Evolutionary conservation across 345 rosid species (phyloP).

Genomic region (Luvunga scandens): DNA sequence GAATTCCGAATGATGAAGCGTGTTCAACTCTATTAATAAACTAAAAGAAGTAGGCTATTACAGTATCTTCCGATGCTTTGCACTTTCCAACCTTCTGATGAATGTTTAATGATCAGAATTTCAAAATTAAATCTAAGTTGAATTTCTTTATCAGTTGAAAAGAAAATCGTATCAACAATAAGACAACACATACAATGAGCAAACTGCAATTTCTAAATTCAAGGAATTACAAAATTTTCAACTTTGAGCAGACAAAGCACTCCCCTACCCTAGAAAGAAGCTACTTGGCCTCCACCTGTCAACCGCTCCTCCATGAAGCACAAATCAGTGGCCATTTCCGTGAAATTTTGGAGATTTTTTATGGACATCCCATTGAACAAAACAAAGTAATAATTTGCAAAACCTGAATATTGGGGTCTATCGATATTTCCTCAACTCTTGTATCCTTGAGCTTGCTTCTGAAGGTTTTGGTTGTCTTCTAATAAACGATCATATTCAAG

Average conservation of each 20-base stretch:
- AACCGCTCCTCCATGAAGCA: neutral
- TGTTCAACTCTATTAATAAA: neutral
- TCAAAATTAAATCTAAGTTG: neutral
- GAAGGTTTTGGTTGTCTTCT: constrained; percentile 89
- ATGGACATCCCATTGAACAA: neutral
- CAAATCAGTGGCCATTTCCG: constrained; percentile 15
- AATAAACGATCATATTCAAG: constrained; percentile 82
- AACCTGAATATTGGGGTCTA: constrained; percentile 7
- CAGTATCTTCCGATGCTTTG: neutral
- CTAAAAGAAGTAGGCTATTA: neutral
- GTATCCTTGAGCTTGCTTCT: constrained; percentile 55
- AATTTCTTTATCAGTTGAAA: constrained; percentile 10
- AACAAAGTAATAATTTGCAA: neutral
- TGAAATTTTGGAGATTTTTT: constrained; percentile 3
- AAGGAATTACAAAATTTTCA: constrained; percentile 27
- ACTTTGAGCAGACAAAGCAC: constrained; percentile 2
- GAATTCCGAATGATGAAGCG: neutral
- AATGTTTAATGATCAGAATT: neutral
- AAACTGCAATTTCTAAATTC: constrained; percentile 20
- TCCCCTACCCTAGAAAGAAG: neutral
- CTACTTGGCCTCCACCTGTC: neutral
- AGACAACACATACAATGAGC: constrained; percentile 5
- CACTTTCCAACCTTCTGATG: neutral
- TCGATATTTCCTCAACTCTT: constrained; percentile 26
- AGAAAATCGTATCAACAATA: constrained; percentile 11